phyloP scores from a whole-genome alignment of 768 basidiomycete genomes.

The Lyophyllum decastes region DNA sequence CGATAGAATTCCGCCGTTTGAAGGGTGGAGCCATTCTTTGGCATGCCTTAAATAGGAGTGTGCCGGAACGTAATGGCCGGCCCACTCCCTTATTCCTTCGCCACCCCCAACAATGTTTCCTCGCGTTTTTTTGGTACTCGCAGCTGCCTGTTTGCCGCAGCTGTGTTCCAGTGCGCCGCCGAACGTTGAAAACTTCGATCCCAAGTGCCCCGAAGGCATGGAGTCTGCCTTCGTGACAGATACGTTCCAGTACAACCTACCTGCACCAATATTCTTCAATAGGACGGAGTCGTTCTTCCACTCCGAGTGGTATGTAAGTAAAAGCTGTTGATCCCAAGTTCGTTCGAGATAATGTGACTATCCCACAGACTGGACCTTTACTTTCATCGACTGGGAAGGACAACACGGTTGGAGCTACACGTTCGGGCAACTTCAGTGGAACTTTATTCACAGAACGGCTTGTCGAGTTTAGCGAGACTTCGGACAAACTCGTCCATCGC shows the following conservation, averaged over 20 bases:
- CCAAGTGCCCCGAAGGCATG: background rate
- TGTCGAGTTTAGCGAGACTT: background rate
- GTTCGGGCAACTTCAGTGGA: background rate
- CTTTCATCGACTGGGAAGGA: slow-evolving; percentile 1
- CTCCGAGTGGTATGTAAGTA: slow-evolving; percentile 19
- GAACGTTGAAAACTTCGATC: background rate
- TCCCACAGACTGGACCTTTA: background rate
- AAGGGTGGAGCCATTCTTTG: too few relatives aligned
- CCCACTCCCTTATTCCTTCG: too few relatives aligned
- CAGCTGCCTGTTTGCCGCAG: too few relatives aligned
- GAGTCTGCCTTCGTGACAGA: background rate
- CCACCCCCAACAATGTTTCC: too few relatives aligned
- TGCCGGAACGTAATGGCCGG: too few relatives aligned
- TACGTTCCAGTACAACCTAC: background rate
- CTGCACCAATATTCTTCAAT: background rate
- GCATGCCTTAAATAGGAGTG: too few relatives aligned
- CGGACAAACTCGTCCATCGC: background rate
- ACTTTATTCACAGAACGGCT: background rate
- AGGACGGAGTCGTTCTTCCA: background rate
- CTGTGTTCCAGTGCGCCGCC: too few relatives aligned
- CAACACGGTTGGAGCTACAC: slow-evolving; percentile 4
- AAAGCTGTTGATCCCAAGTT: background rate
- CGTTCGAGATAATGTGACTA: background rate
- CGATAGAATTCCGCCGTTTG: too few relatives aligned
- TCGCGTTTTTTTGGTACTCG: too few relatives aligned